Evolutionary conservation across 148 eudicot genomes (phyloP).

Genomic region (Rhododendron ferrugineum): DNA sequence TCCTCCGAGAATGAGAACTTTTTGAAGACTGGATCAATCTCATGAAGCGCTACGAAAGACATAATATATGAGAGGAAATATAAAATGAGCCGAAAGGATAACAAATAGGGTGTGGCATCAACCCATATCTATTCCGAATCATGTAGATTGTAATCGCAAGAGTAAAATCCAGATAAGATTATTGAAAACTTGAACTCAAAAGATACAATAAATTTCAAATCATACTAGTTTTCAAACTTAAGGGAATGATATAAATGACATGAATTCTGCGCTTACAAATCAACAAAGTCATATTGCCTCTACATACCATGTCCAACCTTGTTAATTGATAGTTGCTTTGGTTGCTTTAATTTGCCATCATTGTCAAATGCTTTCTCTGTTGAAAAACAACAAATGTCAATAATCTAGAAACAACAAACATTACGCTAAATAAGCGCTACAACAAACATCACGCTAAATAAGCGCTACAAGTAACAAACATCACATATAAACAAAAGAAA

Average conservation of each 20-base stretch:
- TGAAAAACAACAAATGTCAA: slow-evolving; percentile 14
- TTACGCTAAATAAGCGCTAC: background rate
- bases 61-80: slow-evolving; percentile 4
- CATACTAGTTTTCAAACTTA: background rate
- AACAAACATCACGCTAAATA: background rate
- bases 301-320: slow-evolving; percentile 99
- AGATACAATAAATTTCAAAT: background rate
- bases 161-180: background rate
- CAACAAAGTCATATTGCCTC: background rate
- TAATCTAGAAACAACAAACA: background rate
- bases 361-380: slow-evolving; percentile 94
- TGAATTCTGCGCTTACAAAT: background rate
- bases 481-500: background rate
- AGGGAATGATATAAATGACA: background rate
- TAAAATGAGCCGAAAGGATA: background rate
- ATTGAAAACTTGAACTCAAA: background rate
- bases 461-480: background rate
- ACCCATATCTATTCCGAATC: background rate
- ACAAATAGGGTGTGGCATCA: background rate
- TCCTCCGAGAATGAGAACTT: slow-evolving; percentile 63
- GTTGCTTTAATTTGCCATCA: slow-evolving; percentile 78
- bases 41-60: slow-evolving; percentile 63
- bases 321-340: slow-evolving; percentile 85
- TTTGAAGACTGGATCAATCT: slow-evolving; percentile 71
- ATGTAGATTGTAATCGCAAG: background rate